A percentile compares a stretch with the other conserved stretches of the same genome.
phyloP scores from a whole-genome alignment of 176 grass and related monocot genomes.

The Aegilops umbellulata region DNA sequence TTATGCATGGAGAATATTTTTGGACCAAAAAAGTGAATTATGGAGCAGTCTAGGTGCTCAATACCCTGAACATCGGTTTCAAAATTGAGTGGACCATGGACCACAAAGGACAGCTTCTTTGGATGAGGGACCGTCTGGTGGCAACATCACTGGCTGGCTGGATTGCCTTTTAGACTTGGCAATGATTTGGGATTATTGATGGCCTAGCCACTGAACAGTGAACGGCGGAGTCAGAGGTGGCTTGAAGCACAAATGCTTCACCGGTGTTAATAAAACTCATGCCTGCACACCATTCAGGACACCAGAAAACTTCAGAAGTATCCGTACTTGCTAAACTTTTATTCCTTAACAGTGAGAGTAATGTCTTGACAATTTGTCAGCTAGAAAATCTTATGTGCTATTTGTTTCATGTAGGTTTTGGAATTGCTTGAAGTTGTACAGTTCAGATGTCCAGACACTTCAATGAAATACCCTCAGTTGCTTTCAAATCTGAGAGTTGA shows the following conservation, averaged over 20 bases:
- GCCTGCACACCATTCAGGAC: neutral
- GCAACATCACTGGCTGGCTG: neutral
- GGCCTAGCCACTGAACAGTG: neutral
- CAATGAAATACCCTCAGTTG: slow-evolving; percentile 61
- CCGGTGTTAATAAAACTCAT: neutral
- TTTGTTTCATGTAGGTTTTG: slow-evolving; percentile 55
- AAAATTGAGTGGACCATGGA: neutral
- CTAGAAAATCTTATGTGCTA: neutral
- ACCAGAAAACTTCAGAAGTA: neutral
- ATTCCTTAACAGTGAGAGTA: neutral
- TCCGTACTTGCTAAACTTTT: neutral
- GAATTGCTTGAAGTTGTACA: slow-evolving; percentile 88
- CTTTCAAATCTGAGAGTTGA: slow-evolving; percentile 63
- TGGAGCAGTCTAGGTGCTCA: neutral
- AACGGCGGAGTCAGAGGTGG: neutral
- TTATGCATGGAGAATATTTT: neutral
- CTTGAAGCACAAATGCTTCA: neutral
- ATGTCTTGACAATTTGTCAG: slow-evolving; percentile 2
- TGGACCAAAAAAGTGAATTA: neutral
- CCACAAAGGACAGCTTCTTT: neutral
- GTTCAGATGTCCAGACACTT: slow-evolving; percentile 76
- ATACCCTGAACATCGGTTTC: neutral
- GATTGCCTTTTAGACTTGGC: neutral
- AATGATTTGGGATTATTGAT: slow-evolving; percentile 7
- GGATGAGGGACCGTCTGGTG: neutral